Base-by-base conservation (phyloP, 805 yeast species). In the Candida michaelii region DNA sequence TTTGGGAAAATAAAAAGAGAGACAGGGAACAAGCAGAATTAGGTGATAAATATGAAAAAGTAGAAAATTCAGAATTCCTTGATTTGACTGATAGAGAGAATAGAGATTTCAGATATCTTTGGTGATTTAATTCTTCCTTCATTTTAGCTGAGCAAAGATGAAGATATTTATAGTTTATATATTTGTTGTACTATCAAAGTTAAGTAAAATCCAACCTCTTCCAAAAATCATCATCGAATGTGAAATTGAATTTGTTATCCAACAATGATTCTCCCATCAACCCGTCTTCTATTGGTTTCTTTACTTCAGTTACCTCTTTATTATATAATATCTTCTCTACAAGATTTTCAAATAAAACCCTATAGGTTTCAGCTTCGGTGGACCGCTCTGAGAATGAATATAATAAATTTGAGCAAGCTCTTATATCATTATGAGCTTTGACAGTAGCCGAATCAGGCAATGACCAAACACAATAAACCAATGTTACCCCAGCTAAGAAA, bases 71-170 rank as follows among this genome's bases (percentile, higher is more conserved):
- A 36, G 79, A 75, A 51, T 74, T 71, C 50, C 70, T 73, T 24
- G 83, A 79, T 49, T 59, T 74, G 57, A 79, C 83, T 3, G 82
- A 77, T 52, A 62, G 59, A 40, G 76, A 79, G 55, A 80, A 79
- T 56, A 76, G 76, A 6, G 64, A 63, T 40, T 80, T 79, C 54
- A 68, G 83, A 53, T 80, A 77, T 37, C 27, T 37, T 11, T 37
- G 40, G 40, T 37, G 23, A 29, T 37, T 27, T 36, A 14, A 6
- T 23, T 23, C 25, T 23, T 7, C 10, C 6, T 30, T 23, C 25
- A 23, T 10, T 10, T 23, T 23, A 23, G 25, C 25, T n/a, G 59
- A 69, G 21, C 25, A 6, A 23, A 10, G 25, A 7, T 6, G 10
- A 23, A 23, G 10, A 23, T 23, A 23, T 23, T 23, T 23, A 23